These are phyloP conservation scores for Cystobasidium sp. DNA, from an alignment of 1,284 basidiomycete genomes.

Conservation along the genomic window DNA sequence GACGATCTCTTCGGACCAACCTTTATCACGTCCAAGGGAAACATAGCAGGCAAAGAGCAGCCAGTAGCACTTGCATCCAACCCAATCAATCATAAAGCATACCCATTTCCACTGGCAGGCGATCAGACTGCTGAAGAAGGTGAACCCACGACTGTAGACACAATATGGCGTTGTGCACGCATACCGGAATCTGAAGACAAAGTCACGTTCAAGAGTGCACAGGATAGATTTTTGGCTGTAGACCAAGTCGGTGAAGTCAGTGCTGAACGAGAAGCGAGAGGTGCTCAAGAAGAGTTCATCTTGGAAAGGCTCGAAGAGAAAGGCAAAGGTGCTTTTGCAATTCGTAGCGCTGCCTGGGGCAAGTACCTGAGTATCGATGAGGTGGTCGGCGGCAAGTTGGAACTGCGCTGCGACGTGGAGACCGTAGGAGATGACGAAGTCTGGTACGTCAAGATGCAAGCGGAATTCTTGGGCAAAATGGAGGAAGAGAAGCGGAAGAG, in stretches of 20 bases:
- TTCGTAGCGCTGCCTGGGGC: slow-evolving; percentile 72
- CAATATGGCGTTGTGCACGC: slow-evolving; percentile 83
- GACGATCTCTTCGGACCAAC: slow-evolving; percentile 78
- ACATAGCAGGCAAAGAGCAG: slow-evolving; percentile 63
- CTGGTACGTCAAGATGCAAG: slow-evolving; percentile 87
- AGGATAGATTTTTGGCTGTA: slow-evolving; percentile 82
- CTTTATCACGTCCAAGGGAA: slow-evolving; percentile 72
- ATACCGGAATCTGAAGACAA: slow-evolving; percentile 73
- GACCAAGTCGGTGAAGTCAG: slow-evolving; percentile 79
- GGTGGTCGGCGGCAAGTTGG: slow-evolving; percentile 73
- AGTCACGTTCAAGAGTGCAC: slow-evolving; percentile 78
- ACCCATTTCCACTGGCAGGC: slow-evolving; percentile 67
- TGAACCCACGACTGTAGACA: slow-evolving; percentile 74
- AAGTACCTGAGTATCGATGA: slow-evolving; percentile 81
- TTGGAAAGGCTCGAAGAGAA: slow-evolving; percentile 59
- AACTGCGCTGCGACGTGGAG: slow-evolving; percentile 80
- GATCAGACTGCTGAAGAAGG: slow-evolving; percentile 71
- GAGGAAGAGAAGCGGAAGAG: slow-evolving; percentile 76
- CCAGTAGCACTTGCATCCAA: slow-evolving; percentile 77
- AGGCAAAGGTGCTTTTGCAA: slow-evolving; percentile 74
- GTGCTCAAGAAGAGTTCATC: slow-evolving; percentile 85
- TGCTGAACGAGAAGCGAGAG: slow-evolving; percentile 76
- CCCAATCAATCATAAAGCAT: slow-evolving; percentile 67
- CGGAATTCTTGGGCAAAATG: slow-evolving; percentile 84
- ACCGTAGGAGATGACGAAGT: slow-evolving; percentile 77